Evolutionary conservation across 345 rosid genomes (phyloP), one percentile per base, ranked within the genome.

Genomic region (Eucalyptus fibrosa): DNA sequence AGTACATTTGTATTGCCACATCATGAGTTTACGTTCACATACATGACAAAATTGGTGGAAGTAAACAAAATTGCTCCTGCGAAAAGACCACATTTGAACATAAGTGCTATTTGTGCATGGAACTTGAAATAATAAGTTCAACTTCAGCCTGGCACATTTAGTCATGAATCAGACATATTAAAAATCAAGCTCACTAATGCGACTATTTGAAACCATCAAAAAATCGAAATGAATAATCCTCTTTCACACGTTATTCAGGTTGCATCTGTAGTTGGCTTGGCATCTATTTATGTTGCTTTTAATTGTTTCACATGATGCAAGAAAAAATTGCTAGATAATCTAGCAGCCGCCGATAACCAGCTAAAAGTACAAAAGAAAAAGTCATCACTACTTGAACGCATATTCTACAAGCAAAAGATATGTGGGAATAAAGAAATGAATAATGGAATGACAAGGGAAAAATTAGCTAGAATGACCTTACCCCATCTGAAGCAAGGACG

Each of bases 401-500:
- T 72, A 90, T 32, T 86, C 88, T 86, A 86, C 18, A 12, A n/a
- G 16, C 88, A 53, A 53, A 86, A 86, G 88, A 19, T 86, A 87
- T 53, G 88, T 44, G 42, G 60, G 28, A 60, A 32, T 51, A 67
- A 60, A 55, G 37, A 56, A 89, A 34, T n/a, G 24, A 45, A 86
- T 32, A 50, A 69, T 9, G 56, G 47, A 69, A 7, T 28, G 12
- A 44, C 32, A 59, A 81, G 72, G 32, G 51, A 28, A 60, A 26
- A 87, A 59, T 44, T 62, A 59, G 67, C 85, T 40, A 77, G 47
- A 77, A 77, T 77, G 85, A 40, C 85, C 90, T 89, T 93, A 98
- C 99, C 95, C 99, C 99, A 92, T 98, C 99, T 4, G 99, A 98
- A 88, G 99, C 99, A 82, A 98, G 96, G 90, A 98, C 98, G 72